Evolutionary conservation across 225 moss, liverwort and hornwort species (phyloP).

Genomic region (Sphagnum tenellum): DNA sequence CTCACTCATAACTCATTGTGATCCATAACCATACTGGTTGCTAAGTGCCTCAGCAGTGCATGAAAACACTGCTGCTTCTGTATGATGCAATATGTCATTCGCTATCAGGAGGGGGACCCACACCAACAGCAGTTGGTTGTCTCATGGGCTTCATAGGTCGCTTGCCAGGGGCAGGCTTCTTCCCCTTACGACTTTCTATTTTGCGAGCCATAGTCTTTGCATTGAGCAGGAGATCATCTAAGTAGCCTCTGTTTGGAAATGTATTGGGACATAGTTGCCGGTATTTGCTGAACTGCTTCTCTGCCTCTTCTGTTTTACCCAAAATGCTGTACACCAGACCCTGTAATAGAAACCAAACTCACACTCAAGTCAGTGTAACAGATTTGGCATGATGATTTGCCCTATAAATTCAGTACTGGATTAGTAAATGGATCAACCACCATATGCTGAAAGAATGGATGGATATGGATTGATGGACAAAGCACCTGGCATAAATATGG

Average conservation of each 20-base stretch:
- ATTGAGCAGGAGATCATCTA: slow-evolving; percentile 82
- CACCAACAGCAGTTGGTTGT: slow-evolving; percentile 29
- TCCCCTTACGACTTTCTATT: slow-evolving; percentile 16
- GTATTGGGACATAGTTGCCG: slow-evolving; percentile 75
- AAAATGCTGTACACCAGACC: slow-evolving; percentile 85
- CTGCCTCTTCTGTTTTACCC: slow-evolving; percentile 61
- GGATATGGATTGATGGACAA: not conserved
- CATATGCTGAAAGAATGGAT: too few species aligned
- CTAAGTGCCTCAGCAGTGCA: too few species aligned
- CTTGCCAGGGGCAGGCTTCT: slow-evolving; percentile 34
- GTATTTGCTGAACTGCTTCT: slow-evolving; percentile 64
- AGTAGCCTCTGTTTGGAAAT: slow-evolving; percentile 73
- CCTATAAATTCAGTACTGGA: not conserved
- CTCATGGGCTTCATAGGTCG: slow-evolving; percentile 50
- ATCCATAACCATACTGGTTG: too few species aligned
- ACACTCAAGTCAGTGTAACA: not conserved
- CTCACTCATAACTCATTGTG: too few species aligned
- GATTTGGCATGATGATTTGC: not conserved
- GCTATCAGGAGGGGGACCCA: slow-evolving; percentile 5
- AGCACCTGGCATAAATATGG: slow-evolving; percentile 95
- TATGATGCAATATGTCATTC: too few species aligned
- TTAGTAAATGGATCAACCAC: too few species aligned
- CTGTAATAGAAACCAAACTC: slow-evolving; percentile 21
- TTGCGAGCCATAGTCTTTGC: slow-evolving; percentile 76
- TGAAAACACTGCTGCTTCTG: too few species aligned